Percentiles rank a stretch among this genome's conserved stretches.
Conservation (phyloP, 331 rosid species). For the Rosa hybrid region DNA sequence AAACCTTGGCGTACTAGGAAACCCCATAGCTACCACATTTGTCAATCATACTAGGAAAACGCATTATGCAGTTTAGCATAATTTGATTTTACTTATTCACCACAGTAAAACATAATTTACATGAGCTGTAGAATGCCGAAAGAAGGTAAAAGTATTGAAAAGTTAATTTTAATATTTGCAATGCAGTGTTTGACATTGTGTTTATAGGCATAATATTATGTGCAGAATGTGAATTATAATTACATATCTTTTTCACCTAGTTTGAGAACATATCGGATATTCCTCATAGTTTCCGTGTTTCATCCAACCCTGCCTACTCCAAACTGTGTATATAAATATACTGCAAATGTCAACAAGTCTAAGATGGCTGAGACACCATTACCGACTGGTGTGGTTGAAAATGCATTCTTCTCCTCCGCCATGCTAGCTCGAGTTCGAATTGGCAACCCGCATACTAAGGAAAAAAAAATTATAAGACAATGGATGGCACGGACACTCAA, state of each 20-base stretch:
- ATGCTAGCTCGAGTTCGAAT: background rate
- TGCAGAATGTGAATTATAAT: conserved; percentile 38
- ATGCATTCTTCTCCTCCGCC: background rate
- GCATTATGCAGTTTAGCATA: background rate
- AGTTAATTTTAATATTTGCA: conserved; percentile 1
- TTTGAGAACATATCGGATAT: conserved; percentile 21
- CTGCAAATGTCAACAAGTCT: conserved; percentile 13
- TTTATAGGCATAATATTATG: conserved; percentile 11
- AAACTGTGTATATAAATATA: conserved; percentile 46
- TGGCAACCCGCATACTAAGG: background rate
- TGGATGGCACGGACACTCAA: conserved; percentile 31
- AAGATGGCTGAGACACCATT: background rate
- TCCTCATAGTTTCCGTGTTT: background rate
- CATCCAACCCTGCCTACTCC: conserved; percentile 19
- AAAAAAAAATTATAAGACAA: background rate
- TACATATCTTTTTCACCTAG: conserved; percentile 39
- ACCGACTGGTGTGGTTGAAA: background rate
- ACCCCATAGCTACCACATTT: too few relatives aligned
- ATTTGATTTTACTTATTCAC: background rate
- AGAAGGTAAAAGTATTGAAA: background rate
- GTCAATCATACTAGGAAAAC: background rate
- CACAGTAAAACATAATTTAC: background rate
- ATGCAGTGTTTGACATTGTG: background rate
- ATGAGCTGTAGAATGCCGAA: background rate
- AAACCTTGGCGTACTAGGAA: too few relatives aligned